Percentiles rank a stretch among this genome's conserved stretches.
phyloP scores from a whole-genome alignment of 1,139 yeast genomes.

The Kluyveromyces sp. region DNA sequence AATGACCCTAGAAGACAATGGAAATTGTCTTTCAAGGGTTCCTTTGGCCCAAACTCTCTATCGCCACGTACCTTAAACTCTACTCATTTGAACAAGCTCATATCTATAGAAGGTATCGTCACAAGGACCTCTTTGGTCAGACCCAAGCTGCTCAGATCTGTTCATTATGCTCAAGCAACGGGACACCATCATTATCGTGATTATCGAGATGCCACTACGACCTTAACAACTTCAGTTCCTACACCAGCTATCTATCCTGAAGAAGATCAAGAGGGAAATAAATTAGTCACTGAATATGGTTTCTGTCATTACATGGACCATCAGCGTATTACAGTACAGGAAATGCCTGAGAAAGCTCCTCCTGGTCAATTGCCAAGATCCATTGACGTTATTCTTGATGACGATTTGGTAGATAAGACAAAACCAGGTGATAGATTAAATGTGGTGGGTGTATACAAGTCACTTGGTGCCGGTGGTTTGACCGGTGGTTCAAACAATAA shows the following conservation, averaged over 20 bases:
- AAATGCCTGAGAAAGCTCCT: slow-evolving; percentile 97
- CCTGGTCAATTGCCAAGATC: slow-evolving; percentile 97
- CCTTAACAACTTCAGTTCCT: slow-evolving; percentile 57
- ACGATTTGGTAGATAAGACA: slow-evolving; percentile 83
- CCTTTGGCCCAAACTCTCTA: slow-evolving; percentile 82
- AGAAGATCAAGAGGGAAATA: slow-evolving; percentile 86
- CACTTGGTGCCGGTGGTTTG: slow-evolving; percentile 69
- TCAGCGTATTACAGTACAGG: slow-evolving; percentile 89
- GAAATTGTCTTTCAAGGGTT: slow-evolving; percentile 71
- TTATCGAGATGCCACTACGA: slow-evolving; percentile 87
- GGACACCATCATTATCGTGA: slow-evolving; percentile 84
- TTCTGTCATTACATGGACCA: slow-evolving; percentile 90
- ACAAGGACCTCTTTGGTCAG: slow-evolving; percentile 89
- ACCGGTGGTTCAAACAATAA: slow-evolving; percentile 19
- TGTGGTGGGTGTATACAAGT: slow-evolving; percentile 88
- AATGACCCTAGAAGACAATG: slow-evolving; percentile 15
- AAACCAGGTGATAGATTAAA: slow-evolving; percentile 97
- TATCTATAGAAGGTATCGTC: slow-evolving; percentile 91
- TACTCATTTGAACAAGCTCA: slow-evolving; percentile 65
- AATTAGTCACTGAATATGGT: slow-evolving; percentile 85
- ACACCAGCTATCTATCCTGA: slow-evolving; percentile 90
- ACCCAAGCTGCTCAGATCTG: slow-evolving; percentile 86
- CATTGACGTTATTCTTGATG: slow-evolving; percentile 84
- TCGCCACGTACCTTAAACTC: slow-evolving; percentile 87
- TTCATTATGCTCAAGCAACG: slow-evolving; percentile 85